A percentile compares a stretch with the other conserved stretches of the same genome.
Evolutionary conservation across 495 filamentous ascomycete species (phyloP).

Genomic region (Aspergillus leporis): DNA sequence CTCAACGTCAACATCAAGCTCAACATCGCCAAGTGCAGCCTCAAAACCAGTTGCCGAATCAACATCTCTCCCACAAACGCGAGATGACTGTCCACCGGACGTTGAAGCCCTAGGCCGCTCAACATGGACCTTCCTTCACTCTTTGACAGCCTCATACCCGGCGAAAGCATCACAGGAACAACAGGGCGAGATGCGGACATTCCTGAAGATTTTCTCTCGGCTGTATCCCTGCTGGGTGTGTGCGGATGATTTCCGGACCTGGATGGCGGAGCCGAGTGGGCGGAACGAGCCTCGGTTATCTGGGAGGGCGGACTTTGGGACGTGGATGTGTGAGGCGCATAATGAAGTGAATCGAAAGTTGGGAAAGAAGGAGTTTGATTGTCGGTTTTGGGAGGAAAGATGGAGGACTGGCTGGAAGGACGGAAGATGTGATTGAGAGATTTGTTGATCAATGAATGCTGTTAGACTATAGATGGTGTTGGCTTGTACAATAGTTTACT

Average conservation of each 20-base stretch:
- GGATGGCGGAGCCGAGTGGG: conserved; percentile 66
- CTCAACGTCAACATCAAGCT: conserved; percentile 11
- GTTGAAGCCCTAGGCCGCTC: conserved; percentile 80
- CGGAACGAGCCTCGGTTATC: conserved; percentile 65
- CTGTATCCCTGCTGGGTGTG: conserved; percentile 96
- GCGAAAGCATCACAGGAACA: conserved; percentile 59
- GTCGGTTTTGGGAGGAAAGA: conserved; percentile 85
- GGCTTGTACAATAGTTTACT: background rate
- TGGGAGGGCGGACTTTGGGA: conserved; percentile 73
- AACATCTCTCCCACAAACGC: conserved; percentile 20
- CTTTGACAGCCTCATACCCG: conserved; percentile 86
- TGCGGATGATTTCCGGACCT: conserved; percentile 84
- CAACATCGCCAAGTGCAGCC: conserved; percentile 9
- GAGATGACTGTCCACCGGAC: conserved; percentile 53
- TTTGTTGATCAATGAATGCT: background rate
- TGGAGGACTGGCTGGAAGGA: conserved; percentile 95
- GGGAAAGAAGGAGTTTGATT: conserved; percentile 91
- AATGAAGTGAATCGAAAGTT: conserved; percentile 96
- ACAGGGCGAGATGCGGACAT: conserved; percentile 73
- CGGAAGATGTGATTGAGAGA: conserved; percentile 57
- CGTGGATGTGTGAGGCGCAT: conserved; percentile 96
- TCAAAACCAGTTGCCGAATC: conserved; percentile 19
- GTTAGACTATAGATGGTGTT: background rate
- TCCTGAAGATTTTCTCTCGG: conserved; percentile 75
- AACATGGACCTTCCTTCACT: conserved; percentile 92